phyloP scores from a whole-genome alignment of 176 grass and related monocot genomes.

The Elaeis guineensis region DNA sequence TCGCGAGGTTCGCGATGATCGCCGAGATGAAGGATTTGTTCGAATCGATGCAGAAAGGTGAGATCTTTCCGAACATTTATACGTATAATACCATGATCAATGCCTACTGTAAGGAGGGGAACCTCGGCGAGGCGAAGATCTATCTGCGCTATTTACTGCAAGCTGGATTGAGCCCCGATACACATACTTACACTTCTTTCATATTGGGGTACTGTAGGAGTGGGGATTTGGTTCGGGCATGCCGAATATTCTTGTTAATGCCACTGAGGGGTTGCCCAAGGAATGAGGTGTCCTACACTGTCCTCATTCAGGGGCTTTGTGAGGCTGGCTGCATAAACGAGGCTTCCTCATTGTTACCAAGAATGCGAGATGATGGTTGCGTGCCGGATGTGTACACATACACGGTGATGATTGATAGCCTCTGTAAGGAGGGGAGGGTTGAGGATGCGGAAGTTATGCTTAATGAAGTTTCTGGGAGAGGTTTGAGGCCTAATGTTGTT shows the following conservation, averaged over 20 bases:
- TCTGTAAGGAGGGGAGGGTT: slow-evolving; percentile 46
- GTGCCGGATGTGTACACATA: slow-evolving; percentile 48
- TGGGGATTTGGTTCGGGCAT: slow-evolving; percentile 45
- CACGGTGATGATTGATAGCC: slow-evolving; percentile 58
- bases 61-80: slow-evolving; percentile 47
- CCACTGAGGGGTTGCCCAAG: slow-evolving; percentile 50
- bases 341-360: slow-evolving; percentile 34
- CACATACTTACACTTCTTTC: slow-evolving; percentile 71
- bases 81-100: slow-evolving; percentile 82
- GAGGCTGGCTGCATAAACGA: slow-evolving; percentile 41
- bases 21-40: slow-evolving; percentile 62
- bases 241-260: slow-evolving; percentile 77
- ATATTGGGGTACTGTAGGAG: slow-evolving; percentile 51
- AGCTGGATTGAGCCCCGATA: slow-evolving; percentile 44
- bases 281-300: slow-evolving; percentile 57
- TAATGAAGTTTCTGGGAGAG: slow-evolving; percentile 26
- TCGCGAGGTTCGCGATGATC: slow-evolving; percentile 53
- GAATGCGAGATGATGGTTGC: slow-evolving; percentile 41
- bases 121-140: slow-evolving; percentile 49
- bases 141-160: slow-evolving; percentile 51
- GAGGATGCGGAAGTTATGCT: slow-evolving; percentile 57
- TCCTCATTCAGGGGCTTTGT: slow-evolving; percentile 58
- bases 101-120: slow-evolving; percentile 62
- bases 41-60: slow-evolving; percentile 42
- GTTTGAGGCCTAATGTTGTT: slow-evolving; percentile 58